Evolutionary conservation across 169 alveolate genomes (phyloP).

Genomic region (Plasmodium blacklocki): DNA sequence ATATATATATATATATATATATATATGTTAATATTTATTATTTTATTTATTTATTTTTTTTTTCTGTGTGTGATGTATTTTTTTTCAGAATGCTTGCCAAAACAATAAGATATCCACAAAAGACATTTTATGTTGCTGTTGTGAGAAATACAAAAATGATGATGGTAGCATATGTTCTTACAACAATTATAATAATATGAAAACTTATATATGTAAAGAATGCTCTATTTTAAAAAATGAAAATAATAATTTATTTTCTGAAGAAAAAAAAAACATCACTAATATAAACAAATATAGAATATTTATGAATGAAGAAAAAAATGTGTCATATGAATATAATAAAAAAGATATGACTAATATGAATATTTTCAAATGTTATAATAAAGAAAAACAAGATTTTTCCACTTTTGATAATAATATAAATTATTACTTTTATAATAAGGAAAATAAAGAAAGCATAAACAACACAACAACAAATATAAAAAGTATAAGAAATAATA

Average conservation of each 20-base stretch:
- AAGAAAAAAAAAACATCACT: not conserved
- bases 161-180: constrained; percentile 31
- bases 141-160: constrained; percentile 34
- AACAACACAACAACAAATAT: no score
- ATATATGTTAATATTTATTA: not conserved
- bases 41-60: not conserved
- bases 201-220: constrained; percentile 48
- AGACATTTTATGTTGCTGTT: constrained; percentile 35
- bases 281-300: not conserved
- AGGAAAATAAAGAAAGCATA: no score
- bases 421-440: no score
- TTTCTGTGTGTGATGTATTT: not conserved
- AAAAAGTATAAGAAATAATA: no score
- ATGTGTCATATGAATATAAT: no score
- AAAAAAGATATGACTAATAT: no score
- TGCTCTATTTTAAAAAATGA: constrained; percentile 46
- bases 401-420: no score
- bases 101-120: not conserved
- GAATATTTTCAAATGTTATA: no score
- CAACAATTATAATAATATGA: constrained; percentile 34
- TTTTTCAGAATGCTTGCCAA: constrained; percentile 4
- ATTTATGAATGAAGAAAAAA: no score
- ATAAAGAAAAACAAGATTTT: no score
- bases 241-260: constrained; percentile 4
- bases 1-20: constrained; percentile 3